These are phyloP conservation scores for Coemansia furcata DNA, from an alignment of 192 early-diverging fungal genomes.

Conservation along the genomic window DNA sequence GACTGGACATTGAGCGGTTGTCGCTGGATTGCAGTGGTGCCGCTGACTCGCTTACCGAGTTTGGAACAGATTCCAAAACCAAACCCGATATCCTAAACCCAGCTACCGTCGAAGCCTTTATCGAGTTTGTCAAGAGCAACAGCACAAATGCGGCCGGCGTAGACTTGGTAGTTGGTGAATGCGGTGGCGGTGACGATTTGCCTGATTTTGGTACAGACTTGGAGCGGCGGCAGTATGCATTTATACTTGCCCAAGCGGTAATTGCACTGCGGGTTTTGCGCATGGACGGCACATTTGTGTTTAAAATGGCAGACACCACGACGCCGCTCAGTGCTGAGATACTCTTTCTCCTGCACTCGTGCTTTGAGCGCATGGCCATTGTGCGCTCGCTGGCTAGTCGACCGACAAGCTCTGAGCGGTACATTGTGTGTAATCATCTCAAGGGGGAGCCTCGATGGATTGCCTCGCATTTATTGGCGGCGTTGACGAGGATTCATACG, in stretches of 20 bases:
- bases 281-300: slow-evolving; percentile 33
- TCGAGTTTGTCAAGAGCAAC: slow-evolving; percentile 8
- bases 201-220: slow-evolving; percentile 4
- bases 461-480: slow-evolving; percentile 17
- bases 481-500: slow-evolving; percentile 21
- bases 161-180: slow-evolving; percentile 38
- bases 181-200: background rate
- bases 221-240: slow-evolving; percentile 29
- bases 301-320: slow-evolving; percentile 23
- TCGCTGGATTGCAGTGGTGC: background rate
- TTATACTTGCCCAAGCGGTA: slow-evolving; percentile 26
- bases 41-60: background rate
- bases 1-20: background rate
- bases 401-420: slow-evolving; percentile 28
- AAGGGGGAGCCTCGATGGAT: slow-evolving; percentile 14
- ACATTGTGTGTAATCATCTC: slow-evolving; percentile 29
- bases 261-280: slow-evolving; percentile 27
- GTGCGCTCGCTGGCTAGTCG: slow-evolving; percentile 22
- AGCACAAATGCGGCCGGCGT: slow-evolving; percentile 1
- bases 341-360: slow-evolving; percentile 27
- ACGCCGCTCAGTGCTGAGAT: slow-evolving; percentile 42
- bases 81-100: slow-evolving; percentile 13
- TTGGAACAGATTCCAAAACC: background rate
- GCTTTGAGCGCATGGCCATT: slow-evolving; percentile 38
- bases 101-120: slow-evolving; percentile 23